Evolutionary conservation across 2,329 filamentous ascomycete genomes (phyloP).

Genomic region (Chaetomiaceae sp.): DNA sequence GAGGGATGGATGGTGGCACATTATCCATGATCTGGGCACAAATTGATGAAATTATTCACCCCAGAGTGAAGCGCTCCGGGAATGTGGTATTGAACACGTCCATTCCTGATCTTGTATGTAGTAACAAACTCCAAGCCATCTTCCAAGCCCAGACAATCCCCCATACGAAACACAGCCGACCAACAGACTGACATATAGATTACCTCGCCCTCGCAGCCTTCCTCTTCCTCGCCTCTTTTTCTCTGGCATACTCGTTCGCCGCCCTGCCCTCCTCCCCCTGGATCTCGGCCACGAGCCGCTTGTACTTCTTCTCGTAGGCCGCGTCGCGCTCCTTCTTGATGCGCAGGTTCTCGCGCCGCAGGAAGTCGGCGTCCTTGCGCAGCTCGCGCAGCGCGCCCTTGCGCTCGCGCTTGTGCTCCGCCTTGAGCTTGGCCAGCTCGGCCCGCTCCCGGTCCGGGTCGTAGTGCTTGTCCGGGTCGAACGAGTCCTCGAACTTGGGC

Average conservation of each 20-base stretch:
- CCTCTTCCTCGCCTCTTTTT: slow-evolving; percentile 71
- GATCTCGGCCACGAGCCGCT: slow-evolving; percentile 86
- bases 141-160: background rate
- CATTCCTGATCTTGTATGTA: no score
- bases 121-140: no score
- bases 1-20: no score
- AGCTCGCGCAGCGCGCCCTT: slow-evolving; percentile 94
- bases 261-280: slow-evolving; percentile 88
- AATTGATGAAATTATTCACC: no score
- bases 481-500: slow-evolving; percentile 93
- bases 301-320: slow-evolving; percentile 96
- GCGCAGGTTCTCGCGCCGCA: slow-evolving; percentile 82
- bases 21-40: no score
- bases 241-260: slow-evolving; percentile 82
- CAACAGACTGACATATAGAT: background rate
- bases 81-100: no score
- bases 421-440: slow-evolving; percentile 76
- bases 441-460: slow-evolving; percentile 89
- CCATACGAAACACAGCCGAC: background rate
- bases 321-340: slow-evolving; percentile 92
- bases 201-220: slow-evolving; percentile 56
- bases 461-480: slow-evolving; percentile 95
- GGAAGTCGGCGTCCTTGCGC: slow-evolving; percentile 90
- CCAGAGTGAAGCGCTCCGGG: background rate
- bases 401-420: slow-evolving; percentile 89